These are phyloP conservation scores for Kluyveromyces sp. DNA, from an alignment of 1,139 yeast species.

Conservation along the genomic window DNA sequence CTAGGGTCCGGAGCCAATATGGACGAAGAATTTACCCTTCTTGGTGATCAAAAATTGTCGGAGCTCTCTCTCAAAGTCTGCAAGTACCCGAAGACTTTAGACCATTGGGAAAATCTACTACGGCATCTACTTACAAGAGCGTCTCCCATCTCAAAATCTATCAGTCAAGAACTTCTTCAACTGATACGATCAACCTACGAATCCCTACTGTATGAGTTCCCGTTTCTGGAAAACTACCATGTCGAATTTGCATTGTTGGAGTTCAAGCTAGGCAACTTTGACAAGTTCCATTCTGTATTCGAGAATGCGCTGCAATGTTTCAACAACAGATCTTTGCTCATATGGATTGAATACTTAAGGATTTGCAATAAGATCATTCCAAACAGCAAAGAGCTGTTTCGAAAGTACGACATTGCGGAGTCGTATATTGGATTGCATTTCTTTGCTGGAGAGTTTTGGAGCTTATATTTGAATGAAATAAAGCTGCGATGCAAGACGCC, in stretches of 20 bases:
- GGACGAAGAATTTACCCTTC: constrained; percentile 7
- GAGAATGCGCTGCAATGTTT: constrained; percentile 41
- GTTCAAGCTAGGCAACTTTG: constrained; percentile 51
- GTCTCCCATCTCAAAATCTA: constrained; percentile 25
- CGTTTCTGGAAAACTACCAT: constrained; percentile 75
- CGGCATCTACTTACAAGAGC: constrained; percentile 22
- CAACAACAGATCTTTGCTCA: constrained; percentile 42
- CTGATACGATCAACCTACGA: constrained; percentile 42
- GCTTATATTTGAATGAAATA: constrained; percentile 54
- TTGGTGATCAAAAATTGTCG: constrained; percentile 22
- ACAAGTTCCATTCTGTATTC: constrained; percentile 45
- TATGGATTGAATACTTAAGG: constrained; percentile 68
- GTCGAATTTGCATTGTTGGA: constrained; percentile 64
- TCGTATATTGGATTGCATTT: constrained; percentile 63
- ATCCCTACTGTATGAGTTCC: constrained; percentile 55
- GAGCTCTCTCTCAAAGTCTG: constrained; percentile 21
- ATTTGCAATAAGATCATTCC: constrained; percentile 42
- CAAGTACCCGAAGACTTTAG: constrained; percentile 22
- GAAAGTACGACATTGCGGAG: constrained; percentile 60
- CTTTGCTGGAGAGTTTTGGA: constrained; percentile 70
- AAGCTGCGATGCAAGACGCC: constrained; percentile 34
- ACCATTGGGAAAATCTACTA: constrained; percentile 29
- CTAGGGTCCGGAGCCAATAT: not conserved
- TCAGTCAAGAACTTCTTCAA: constrained; percentile 16
- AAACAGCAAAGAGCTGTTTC: constrained; percentile 32